Evolutionary conservation across 305 asterid species (phyloP), one percentile per base, ranked within the genome.

Genomic region (Ajuga reptans): DNA sequence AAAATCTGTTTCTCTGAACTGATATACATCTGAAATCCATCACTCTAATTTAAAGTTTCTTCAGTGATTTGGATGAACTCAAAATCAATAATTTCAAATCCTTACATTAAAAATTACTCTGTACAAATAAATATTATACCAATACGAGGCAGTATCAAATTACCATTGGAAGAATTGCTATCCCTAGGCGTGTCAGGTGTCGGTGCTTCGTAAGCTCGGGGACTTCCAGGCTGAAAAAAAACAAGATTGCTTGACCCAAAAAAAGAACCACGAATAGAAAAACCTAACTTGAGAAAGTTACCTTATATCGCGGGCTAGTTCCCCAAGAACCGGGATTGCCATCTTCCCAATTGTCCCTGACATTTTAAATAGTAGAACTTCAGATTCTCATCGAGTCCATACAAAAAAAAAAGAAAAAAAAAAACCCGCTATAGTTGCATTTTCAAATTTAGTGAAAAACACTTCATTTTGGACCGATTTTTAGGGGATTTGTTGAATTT

Each of bases 261-360:
- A 9, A 21, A 9, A 10, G 21, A 60, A 41, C 12, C 11, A 53
- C 9, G 8, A 17, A 29, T 17, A 61, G 47, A 18, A 21, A 39
- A 41, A 61, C 21, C 10, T 50, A 56, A 24, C 39, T 29, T 39
- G 14, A 52, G 54, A 50, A 69, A 64, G 42, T 11, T 10, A 86
- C 98, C 94, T 86, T 95, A 81, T 89, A 86, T 64, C 84, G 95
- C 10, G 96, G 96, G 78, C 94, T 89, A 63, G 84, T 77, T 66
- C 92, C 95, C 98, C 98, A 91, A 8, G 98, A 87, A 79, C 77
- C 98, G 67, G 98, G 98, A 74, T 91, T 91, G 27, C 81, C 98
- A 33, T 91, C 96, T 72, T 91, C 98, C 96, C 98, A 91, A 66
- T 76, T 82, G 29, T 89, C 98, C 90, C 98, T 87, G 83, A 16